Evolutionary conservation across 2,329 filamentous ascomycete genomes (phyloP), one percentile per base, ranked within the genome.

Genomic region (Leptodontidium sp.): DNA sequence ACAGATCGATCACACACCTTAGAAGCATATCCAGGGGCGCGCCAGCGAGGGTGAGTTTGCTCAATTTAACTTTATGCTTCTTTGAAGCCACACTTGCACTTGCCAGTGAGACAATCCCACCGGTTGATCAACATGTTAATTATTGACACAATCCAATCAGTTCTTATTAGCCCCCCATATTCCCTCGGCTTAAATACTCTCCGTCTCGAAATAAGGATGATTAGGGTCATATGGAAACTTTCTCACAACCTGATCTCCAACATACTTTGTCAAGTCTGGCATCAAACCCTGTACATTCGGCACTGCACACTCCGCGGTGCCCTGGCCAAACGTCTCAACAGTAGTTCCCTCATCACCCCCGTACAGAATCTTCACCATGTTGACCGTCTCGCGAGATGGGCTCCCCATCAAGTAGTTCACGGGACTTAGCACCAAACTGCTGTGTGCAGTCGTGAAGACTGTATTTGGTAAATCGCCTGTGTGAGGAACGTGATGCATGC

Each of bases 401-500:
- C 35, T 53, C 21, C 61, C 12, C 11, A 29, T 15, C 35, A 55
- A 17, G n/a, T 64, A 64, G 26, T 64, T 64, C 11, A 43, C 5
- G 9, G 49, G 61, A 38, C 32, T 55, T 9, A 64, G 35, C 32
- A 53, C 32, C 14, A 64, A 12, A 8, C 47, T 26, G 11, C 47
- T 55, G 15, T 53, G 47, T 12, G 61, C 49, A 29, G 49, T 64
- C 9, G 61, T 64, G 17, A 61, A 47, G 4, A 70, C 32, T 11
- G 86, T 87, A 72, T 86, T 86, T 21, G 85, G 86, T 14, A 87
- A 75, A 71, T 86, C 85, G 24, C 81, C 82, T 1, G 85, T 84
- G 72, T 86, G 82, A 11, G 86, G 84, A n/a, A 87, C 77, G 73
- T 88, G 86, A 72, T 88, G 85, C 83, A 86, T 88, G 17, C 86